Percentiles rank a stretch among this genome's conserved stretches.
phyloP scores from a whole-genome alignment of 2,329 filamentous ascomycete species.

The Tolypocladium guangdongense region DNA sequence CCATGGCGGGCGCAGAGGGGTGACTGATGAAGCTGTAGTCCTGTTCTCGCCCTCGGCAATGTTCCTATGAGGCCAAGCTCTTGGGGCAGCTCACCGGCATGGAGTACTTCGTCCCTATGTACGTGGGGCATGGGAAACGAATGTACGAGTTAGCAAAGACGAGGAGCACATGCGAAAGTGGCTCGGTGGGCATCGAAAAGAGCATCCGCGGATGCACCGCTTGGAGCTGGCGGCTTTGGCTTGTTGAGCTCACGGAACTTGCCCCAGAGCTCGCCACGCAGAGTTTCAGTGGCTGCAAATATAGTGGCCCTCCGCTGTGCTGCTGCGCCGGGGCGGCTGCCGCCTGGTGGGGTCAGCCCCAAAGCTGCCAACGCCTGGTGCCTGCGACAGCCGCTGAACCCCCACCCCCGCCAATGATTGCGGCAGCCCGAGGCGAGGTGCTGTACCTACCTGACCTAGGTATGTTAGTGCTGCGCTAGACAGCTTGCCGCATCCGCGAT shows the following conservation, averaged over 20 bases:
- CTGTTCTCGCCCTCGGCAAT: too few species aligned
- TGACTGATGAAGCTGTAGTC: background rate
- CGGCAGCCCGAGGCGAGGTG: background rate
- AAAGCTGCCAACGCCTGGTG: background rate
- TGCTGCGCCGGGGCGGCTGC: too few species aligned
- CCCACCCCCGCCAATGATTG: background rate
- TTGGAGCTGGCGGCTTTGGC: background rate
- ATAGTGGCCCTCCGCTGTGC: too few species aligned
- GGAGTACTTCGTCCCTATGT: background rate
- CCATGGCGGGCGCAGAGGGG: constrained; percentile 25
- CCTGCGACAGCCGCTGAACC: background rate
- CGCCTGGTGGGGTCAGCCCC: too few species aligned
- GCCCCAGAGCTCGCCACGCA: too few species aligned
- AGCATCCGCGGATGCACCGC: background rate
- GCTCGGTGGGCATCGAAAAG: background rate
- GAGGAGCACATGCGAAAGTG: background rate
- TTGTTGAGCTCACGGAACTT: background rate
- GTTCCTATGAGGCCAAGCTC: background rate
- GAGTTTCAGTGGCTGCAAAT: too few species aligned
- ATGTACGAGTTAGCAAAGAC: background rate
- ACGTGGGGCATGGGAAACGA: background rate
- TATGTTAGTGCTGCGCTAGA: background rate
- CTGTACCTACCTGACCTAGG: too few species aligned
- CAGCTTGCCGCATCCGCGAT: background rate
- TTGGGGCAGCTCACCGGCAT: background rate